phyloP scores from a whole-genome alignment of 768 basidiomycete genomes.

The Auriscalpium microsporum region DNA sequence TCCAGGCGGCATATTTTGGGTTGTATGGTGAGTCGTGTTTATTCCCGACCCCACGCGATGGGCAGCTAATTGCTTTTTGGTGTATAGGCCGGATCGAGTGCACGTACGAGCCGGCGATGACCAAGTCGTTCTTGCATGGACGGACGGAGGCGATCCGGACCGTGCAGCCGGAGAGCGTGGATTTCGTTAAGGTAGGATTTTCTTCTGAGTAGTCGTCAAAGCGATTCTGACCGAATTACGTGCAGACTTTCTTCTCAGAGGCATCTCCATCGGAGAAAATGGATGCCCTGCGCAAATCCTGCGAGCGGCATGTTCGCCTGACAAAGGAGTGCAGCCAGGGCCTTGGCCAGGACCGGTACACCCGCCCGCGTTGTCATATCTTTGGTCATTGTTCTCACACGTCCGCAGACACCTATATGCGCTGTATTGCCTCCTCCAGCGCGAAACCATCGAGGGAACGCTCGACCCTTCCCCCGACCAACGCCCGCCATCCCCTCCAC shows the following conservation, averaged over 20 bases:
- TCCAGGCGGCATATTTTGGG: conserved; percentile 93
- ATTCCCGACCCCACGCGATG: too few relatives aligned
- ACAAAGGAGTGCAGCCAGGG: too few relatives aligned
- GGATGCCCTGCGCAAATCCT: conserved; percentile 33
- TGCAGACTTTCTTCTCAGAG: conserved; percentile 81
- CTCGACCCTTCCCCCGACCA: background rate
- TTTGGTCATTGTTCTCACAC: background rate
- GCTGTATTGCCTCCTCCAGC: conserved; percentile 83
- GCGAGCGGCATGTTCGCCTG: too few relatives aligned
- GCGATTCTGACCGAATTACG: too few relatives aligned
- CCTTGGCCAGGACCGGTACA: too few relatives aligned
- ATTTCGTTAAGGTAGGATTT: conserved; percentile 66
- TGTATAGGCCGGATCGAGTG: conserved; percentile 73
- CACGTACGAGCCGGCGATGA: conserved; percentile 98
- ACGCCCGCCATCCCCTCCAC: conserved; percentile 10
- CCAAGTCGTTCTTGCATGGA: conserved; percentile 90
- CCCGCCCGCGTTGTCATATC: background rate
- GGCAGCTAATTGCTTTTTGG: background rate
- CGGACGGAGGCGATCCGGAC: conserved; percentile 92
- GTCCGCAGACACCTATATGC: background rate
- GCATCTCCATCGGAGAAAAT: conserved; percentile 63
- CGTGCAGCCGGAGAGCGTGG: conserved; percentile 78
- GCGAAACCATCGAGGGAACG: conserved; percentile 43
- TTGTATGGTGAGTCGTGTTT: conserved; percentile 54
- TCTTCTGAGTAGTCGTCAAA: too few relatives aligned